Base-by-base conservation (phyloP, 495 filamentous ascomycete species). In the Xylaria acuta region DNA sequence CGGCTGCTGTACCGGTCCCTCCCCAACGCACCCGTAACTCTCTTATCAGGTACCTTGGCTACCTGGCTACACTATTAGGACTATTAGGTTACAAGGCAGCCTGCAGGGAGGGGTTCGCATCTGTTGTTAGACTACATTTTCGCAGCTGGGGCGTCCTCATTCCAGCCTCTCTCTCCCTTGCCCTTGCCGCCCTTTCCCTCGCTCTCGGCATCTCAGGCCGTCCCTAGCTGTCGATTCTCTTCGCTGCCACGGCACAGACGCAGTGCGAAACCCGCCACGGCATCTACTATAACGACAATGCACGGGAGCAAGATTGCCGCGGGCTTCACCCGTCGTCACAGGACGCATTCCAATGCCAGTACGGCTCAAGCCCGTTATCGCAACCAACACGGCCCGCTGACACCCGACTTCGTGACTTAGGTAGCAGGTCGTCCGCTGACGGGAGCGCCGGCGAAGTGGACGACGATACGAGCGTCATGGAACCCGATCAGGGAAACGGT, bases 401-500 rank as follows among this genome's bases (percentile, higher is more conserved):
- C 47, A 14, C 27, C 65, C 54, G 60, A 74, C 36, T 56, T 25
- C 3, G 27, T 30, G 40, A 40, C 12, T 14, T 66, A 88, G 86
- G 86, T 77, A 88, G 84, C 70, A 82, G 80, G 71, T 85, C 85
- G 49, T 88, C 86, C 16, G 77, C 74, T 56, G 86, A 86, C 65
- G 83, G 79, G 34, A 65, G 67, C 25, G 32, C 80, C 40, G 79
- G 72, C 40, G 77, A 76, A 27, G 74, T 77, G 63, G 90, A 97
- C 60, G 94, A 97, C 79, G 94, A 97, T 79, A 91, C 88, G 63
- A 83, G 82, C 53, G 83, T 92, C 49, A 91, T 95, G 67, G 93
- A 94, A 81, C 85, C 92, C 41, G 92, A 92, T 34, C 90, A 93
- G 82, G 90, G 90, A 73, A 93, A 90, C 80, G 88, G 90, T 92